These are phyloP conservation scores for Fabrea salina DNA, from an alignment of 169 alveolate species.

Conservation along the genomic window DNA sequence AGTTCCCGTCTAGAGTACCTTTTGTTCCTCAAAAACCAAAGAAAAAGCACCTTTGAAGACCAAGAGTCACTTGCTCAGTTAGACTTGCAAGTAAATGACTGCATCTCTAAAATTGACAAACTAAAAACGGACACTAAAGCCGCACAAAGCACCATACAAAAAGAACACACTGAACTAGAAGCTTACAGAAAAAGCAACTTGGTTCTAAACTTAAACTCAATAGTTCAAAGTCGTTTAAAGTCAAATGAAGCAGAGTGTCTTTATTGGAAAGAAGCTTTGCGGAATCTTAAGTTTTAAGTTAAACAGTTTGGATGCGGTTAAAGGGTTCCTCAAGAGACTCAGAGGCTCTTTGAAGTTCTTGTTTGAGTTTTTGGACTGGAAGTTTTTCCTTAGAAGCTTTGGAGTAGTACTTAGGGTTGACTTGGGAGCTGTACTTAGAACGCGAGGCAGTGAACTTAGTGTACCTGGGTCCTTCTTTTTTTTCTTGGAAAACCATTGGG, in stretches of 20 bases:
- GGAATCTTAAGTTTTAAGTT: background rate
- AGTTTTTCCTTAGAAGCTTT: background rate
- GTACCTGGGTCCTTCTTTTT: background rate
- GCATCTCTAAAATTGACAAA: no score
- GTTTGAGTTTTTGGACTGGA: background rate
- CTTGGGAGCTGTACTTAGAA: background rate
- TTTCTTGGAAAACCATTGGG: constrained; percentile 5
- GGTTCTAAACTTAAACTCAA: no score
- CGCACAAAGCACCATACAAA: no score
- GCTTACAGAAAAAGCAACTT: no score
- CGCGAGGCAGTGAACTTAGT: background rate
- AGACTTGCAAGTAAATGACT: no score
- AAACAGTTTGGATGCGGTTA: background rate
- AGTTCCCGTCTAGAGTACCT: no score
- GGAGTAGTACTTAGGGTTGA: background rate
- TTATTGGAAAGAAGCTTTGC: background rate
- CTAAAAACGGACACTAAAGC: no score
- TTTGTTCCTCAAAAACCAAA: no score
- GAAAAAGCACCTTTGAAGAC: no score
- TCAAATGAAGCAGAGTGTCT: background rate
- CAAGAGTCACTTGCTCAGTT: no score
- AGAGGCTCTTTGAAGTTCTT: background rate
- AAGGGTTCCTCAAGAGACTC: background rate
- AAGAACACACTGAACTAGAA: no score
- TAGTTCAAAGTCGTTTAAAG: no score